These are phyloP conservation scores for Haematococcus lacustris DNA, from an alignment of 139 green algal genomes.

Conservation along the genomic window DNA sequence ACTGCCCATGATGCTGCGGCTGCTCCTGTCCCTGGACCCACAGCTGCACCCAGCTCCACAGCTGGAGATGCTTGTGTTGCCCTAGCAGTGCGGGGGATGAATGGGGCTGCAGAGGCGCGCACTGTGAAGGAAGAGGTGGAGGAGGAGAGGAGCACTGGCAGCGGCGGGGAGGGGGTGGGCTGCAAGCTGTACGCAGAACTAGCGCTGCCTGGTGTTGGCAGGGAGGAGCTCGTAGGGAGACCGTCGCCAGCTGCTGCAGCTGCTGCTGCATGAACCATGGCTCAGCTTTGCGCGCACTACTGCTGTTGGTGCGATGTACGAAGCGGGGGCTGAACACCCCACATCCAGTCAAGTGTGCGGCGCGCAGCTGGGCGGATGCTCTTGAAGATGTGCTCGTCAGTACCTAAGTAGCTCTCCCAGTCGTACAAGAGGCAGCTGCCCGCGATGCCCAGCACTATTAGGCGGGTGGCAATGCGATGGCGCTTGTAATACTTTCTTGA, in stretches of 20 bases:
- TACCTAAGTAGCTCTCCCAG: slow-evolving; percentile 38
- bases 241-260: too few species aligned
- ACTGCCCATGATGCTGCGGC: too few species aligned
- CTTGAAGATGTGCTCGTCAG: slow-evolving; percentile 32
- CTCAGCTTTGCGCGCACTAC: background rate
- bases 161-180: too few species aligned
- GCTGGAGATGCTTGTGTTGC: background rate
- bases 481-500: slow-evolving; percentile 22
- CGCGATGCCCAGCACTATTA: slow-evolving; percentile 2
- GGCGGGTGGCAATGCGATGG: slow-evolving; percentile 1
- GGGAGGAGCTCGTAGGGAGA: background rate
- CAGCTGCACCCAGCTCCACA: background rate
- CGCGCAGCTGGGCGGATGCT: slow-evolving; percentile 20
- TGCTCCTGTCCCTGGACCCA: too few species aligned
- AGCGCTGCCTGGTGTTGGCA: background rate
- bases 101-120: background rate
- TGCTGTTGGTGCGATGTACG: background rate
- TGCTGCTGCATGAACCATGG: background rate
- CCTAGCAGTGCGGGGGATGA: background rate
- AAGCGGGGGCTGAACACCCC: slow-evolving; percentile 10
- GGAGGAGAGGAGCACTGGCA: too few species aligned
- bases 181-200: too few species aligned
- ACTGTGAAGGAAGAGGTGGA: too few species aligned
- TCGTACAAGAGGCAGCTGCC: slow-evolving; percentile 32
- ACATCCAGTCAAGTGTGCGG: slow-evolving; percentile 14